Conservation (phyloP, 106 monocot genomes). For the Triglochin maritima region DNA sequence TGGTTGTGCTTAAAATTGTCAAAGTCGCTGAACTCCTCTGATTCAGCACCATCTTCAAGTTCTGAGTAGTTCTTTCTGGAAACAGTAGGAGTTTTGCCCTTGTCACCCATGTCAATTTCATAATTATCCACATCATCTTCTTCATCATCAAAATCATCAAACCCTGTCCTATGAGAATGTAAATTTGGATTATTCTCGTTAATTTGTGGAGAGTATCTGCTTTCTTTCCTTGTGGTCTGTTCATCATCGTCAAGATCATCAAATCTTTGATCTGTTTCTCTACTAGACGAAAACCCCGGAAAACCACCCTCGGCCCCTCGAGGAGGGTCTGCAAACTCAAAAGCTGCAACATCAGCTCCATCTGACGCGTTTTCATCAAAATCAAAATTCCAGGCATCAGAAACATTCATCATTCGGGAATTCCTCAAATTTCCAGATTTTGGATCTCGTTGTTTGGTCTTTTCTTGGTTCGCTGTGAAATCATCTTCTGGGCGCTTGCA, state of each 20-base stretch:
- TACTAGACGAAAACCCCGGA: conserved; percentile 9
- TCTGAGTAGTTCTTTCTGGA: conserved; percentile 42
- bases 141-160: conserved; percentile 98
- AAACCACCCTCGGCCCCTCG: conserved; percentile 16
- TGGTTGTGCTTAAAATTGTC: conserved; percentile 9
- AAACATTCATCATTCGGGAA: conserved; percentile 36
- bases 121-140: conserved; percentile 85
- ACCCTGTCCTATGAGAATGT: conserved; percentile 34
- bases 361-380: conserved; percentile 98
- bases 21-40: conserved; percentile 38
- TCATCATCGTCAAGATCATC: conserved; percentile 8
- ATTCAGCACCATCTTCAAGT: conserved; percentile 39
- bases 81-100: conserved; percentile 15
- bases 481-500: conserved; percentile 83
- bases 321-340: conserved; percentile 87
- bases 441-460: conserved; percentile 23
- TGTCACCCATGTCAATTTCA: conserved; percentile 45
- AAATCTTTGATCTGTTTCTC: conserved; percentile 15
- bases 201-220: conserved; percentile 22
- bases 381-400: conserved; percentile 92
- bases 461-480: conserved; percentile 43
- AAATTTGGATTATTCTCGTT: conserved; percentile 7
- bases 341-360: conserved; percentile 97
- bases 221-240: conserved; percentile 10
- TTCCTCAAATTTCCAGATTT: conserved; percentile 17